Evolutionary conservation across 495 filamentous ascomycete genomes (phyloP), one percentile per base, ranked within the genome.

Genomic region (Cairneyella variabilis): DNA sequence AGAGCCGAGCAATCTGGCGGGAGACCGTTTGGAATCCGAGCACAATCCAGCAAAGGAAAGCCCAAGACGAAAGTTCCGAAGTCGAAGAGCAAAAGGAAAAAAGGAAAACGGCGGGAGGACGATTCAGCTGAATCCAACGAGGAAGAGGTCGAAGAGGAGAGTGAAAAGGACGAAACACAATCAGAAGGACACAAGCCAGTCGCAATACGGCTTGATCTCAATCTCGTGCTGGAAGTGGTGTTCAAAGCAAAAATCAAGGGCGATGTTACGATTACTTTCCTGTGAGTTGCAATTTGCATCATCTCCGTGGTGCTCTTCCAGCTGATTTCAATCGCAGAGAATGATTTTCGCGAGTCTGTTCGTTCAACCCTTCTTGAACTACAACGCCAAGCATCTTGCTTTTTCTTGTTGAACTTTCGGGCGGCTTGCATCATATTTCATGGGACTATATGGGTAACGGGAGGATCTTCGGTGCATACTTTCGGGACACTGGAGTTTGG

Each of bases 231-330:
- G 58, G 85, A 91, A 71, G 80, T 95, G 22, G 82, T 89, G 58
- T 72, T 95, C 18, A 89, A 90, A 74, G 89, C 89, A 6, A 90
- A 88, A 71, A 89, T 95, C 64, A 83, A 91, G 61, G 87, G 89
- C 61, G 89, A 92, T 76, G 69, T 92, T 59, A 91, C 88, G 12
- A 63, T 95, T 54, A 84, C 83, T 37, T 75, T 95, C 58, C 70
- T 95, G 88, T 90, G 38, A 58, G 59, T 56, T 18, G 4, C 11
- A 34, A 34, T 34, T 8, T 26, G 12, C 2, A 0, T 27, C 23
- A 2, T 20, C 22, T n/a, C n/a, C n/a, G n/a, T n/a, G n/a, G n/a
- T n/a, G n/a, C n/a, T n/a, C n/a, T n/a, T n/a, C n/a, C n/a, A n/a
- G 17, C 41, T 45, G 41, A 45, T n/a, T 16, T 11, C 2, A n/a